Conservation (phyloP, 768 basidiomycete genomes). For the Obba rivulosa region DNA sequence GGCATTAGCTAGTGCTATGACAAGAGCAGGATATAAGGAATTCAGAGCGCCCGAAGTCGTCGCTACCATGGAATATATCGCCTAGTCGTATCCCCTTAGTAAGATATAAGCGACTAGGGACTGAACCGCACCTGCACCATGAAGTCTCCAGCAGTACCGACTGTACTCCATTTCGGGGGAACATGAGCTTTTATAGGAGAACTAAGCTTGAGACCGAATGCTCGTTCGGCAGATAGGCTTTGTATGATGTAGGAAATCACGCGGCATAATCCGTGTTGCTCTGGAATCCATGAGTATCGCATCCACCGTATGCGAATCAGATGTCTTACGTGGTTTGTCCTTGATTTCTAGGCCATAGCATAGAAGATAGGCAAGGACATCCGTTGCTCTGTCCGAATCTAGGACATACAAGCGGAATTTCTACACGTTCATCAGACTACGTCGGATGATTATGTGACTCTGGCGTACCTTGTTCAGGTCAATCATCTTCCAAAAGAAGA, state of each 20-base stretch:
- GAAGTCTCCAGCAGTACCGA: slow-evolving; percentile 79
- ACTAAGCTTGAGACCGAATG: slow-evolving; percentile 69
- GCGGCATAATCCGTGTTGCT: slow-evolving; percentile 87
- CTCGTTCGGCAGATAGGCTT: slow-evolving; percentile 78
- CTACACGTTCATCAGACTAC: slow-evolving; percentile 34
- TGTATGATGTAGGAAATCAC: slow-evolving; percentile 90
- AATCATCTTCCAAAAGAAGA: slow-evolving; percentile 86
- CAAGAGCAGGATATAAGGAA: slow-evolving; percentile 86
- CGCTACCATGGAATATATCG: slow-evolving; percentile 85
- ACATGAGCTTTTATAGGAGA: slow-evolving; percentile 58
- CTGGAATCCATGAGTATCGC: slow-evolving; percentile 35
- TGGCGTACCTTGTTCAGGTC: slow-evolving; percentile 80
- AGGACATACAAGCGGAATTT: slow-evolving; percentile 84
- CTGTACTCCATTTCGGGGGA: slow-evolving; percentile 71
- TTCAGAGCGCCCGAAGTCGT: slow-evolving; percentile 79
- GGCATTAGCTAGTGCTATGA: slow-evolving; percentile 84
- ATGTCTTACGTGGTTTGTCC: slow-evolving; percentile 74
- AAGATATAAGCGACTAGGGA: not conserved
- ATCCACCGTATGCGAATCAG: not conserved
- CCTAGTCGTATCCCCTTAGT: slow-evolving; percentile 36
- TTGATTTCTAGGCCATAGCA: slow-evolving; percentile 85
- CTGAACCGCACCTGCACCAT: slow-evolving; percentile 64
- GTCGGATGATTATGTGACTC: not conserved
- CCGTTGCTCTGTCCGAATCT: slow-evolving; percentile 74
- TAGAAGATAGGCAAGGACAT: slow-evolving; percentile 73